Evolutionary conservation across 257 asterid genomes (phyloP).

Genomic region (Capsicum rhomboideum): DNA sequence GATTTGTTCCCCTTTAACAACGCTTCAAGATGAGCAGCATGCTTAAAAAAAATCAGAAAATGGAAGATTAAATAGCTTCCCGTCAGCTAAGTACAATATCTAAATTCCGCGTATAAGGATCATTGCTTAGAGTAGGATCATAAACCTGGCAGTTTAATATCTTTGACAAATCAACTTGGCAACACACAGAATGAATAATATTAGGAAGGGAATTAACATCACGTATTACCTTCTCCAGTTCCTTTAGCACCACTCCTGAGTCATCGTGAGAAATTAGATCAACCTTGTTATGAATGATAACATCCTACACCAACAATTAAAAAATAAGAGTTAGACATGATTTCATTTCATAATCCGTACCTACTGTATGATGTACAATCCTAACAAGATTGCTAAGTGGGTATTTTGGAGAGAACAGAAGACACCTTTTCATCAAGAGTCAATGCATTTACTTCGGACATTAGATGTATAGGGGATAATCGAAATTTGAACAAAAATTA

Average conservation of each 20-base stretch:
- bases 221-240: conserved; percentile 75
- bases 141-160: conserved; percentile 78
- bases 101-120: not conserved
- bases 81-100: not conserved
- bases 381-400: too few species aligned
- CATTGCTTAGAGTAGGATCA: conserved; percentile 50
- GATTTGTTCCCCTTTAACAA: conserved; percentile 51
- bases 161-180: conserved; percentile 75
- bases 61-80: not conserved
- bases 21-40: conserved; percentile 77
- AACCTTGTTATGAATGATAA: conserved; percentile 88
- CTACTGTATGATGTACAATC: not conserved
- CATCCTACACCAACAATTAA: conserved; percentile 45
- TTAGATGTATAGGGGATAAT: too few species aligned
- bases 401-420: too few species aligned
- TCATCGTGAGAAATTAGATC: conserved; percentile 62
- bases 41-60: conserved; percentile 33
- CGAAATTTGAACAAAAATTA: too few species aligned
- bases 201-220: conserved; percentile 71
- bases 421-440: too few species aligned
- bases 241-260: conserved; percentile 38
- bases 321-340: conserved; percentile 3
- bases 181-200: conserved; percentile 60
- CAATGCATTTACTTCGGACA: too few species aligned
- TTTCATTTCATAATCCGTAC: not conserved